Conservation (phyloP, 176 grass and related monocot species). For the Melocanna baccifera region DNA sequence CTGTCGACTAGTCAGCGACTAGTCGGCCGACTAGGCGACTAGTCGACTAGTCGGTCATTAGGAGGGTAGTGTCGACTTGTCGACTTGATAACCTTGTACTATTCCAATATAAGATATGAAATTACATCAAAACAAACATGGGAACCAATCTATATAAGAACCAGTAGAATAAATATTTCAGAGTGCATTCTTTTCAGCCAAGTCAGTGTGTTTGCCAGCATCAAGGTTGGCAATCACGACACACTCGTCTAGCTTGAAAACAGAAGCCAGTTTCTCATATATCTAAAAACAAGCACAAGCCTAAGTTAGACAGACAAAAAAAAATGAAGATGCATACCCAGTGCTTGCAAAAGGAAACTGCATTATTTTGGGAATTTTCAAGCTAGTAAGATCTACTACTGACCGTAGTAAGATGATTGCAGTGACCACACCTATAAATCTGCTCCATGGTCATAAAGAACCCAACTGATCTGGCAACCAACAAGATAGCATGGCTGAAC, state of each 20-base stretch:
- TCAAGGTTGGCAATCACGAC: slow-evolving; percentile 89
- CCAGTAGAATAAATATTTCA: slow-evolving; percentile 7
- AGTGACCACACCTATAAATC: slow-evolving; percentile 89
- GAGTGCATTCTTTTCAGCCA: slow-evolving; percentile 78
- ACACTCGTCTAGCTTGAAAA: slow-evolving; percentile 63
- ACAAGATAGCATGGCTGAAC: too few relatives aligned
- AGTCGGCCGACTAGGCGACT: too few relatives aligned
- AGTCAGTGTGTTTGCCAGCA: slow-evolving; percentile 79
- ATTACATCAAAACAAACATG: background rate
- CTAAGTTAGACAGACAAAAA: slow-evolving; percentile 18
- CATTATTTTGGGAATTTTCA: slow-evolving; percentile 11
- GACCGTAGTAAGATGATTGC: slow-evolving; percentile 93
- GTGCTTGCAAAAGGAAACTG: background rate
- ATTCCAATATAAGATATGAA: background rate
- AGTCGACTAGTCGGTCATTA: too few relatives aligned
- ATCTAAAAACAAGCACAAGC: slow-evolving; percentile 44
- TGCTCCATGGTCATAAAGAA: too few relatives aligned
- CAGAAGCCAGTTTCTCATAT: slow-evolving; percentile 83
- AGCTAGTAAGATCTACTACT: slow-evolving; percentile 35
- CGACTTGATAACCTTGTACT: too few relatives aligned
- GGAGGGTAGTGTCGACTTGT: too few relatives aligned
- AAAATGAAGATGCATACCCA: background rate
- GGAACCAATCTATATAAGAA: background rate
- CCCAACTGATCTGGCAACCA: too few relatives aligned
- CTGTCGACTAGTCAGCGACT: too few relatives aligned